Percentiles rank a stretch among this genome's conserved stretches.
These are phyloP conservation scores for Suillus decipiens DNA, from an alignment of 768 basidiomycete species.

Conservation along the genomic window DNA sequence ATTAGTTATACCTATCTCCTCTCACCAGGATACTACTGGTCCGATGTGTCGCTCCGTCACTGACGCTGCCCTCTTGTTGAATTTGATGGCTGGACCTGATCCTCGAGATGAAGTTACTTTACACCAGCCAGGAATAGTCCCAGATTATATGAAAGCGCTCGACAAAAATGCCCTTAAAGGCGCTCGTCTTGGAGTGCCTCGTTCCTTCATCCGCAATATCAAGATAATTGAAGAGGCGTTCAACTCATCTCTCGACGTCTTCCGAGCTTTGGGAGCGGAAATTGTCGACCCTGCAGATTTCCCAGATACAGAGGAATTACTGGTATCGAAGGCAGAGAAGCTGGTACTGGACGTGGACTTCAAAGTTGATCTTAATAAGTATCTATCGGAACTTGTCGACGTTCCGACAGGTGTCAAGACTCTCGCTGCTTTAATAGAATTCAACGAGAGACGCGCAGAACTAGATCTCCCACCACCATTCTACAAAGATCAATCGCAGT, in stretches of 20 bases:
- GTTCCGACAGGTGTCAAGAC: conserved; percentile 62
- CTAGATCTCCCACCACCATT: conserved; percentile 43
- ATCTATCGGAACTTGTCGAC: conserved; percentile 44
- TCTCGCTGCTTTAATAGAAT: conserved; percentile 59
- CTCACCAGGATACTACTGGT: not conserved
- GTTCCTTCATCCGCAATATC: not conserved
- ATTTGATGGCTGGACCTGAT: not conserved
- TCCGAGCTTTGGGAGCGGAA: not conserved
- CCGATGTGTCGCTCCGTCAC: not conserved
- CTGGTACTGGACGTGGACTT: conserved; percentile 57
- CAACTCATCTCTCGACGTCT: not conserved
- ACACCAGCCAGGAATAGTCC: not conserved
- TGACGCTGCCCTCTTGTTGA: not conserved
- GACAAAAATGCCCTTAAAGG: not conserved
- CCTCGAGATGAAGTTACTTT: not conserved
- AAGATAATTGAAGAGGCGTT: not conserved
- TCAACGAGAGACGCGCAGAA: conserved; percentile 53
- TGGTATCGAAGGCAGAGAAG: conserved; percentile 51
- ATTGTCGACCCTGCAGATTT: conserved; percentile 58
- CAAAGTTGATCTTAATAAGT: conserved; percentile 51
- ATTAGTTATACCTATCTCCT: not conserved
- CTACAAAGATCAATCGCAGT: conserved; percentile 40
- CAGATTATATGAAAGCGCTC: not conserved
- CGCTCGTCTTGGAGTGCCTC: not conserved
- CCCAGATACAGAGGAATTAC: conserved; percentile 45